Evolutionary conservation across 441 rosid species (phyloP).

Genomic region (Gossypium davidsonii): DNA sequence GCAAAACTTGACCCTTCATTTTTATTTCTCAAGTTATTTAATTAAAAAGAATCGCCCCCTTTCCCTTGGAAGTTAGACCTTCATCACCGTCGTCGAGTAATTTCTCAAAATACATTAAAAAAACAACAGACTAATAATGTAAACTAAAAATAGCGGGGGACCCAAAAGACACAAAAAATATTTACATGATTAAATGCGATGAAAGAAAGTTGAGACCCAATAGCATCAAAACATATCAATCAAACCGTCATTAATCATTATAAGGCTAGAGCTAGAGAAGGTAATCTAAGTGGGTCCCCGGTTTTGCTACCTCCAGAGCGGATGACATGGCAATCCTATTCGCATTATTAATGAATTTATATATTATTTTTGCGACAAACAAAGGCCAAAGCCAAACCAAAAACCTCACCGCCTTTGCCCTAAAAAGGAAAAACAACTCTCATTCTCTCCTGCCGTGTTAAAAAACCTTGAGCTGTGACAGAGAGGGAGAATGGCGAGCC

Average conservation of each 20-base stretch:
- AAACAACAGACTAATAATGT: too few relatives aligned
- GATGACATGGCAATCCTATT: not conserved
- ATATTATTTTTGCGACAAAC: constrained; percentile 40
- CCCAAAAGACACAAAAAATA: too few relatives aligned
- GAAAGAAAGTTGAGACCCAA: not conserved
- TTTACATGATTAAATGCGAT: too few relatives aligned
- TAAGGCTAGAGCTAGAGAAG: not conserved
- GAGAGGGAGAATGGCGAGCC: constrained; percentile 42
- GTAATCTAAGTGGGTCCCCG: not conserved
- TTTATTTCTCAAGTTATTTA: too few relatives aligned
- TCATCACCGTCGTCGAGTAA: too few relatives aligned
- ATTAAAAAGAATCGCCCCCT: too few relatives aligned
- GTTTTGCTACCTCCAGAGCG: not conserved
- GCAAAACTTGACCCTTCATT: too few relatives aligned
- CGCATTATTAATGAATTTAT: not conserved
- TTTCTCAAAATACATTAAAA: too few relatives aligned
- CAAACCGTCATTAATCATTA: not conserved
- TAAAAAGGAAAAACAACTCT: constrained; percentile 8
- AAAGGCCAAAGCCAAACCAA: not conserved
- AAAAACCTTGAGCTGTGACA: not conserved
- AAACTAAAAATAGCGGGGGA: too few relatives aligned
- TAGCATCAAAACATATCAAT: not conserved
- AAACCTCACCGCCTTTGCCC: constrained; percentile 20
- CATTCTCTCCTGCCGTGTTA: not conserved
- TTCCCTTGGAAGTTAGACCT: too few relatives aligned